Base-by-base conservation (phyloP, 2,329 filamentous ascomycete genomes). In the Fusarium begoniae region DNA sequence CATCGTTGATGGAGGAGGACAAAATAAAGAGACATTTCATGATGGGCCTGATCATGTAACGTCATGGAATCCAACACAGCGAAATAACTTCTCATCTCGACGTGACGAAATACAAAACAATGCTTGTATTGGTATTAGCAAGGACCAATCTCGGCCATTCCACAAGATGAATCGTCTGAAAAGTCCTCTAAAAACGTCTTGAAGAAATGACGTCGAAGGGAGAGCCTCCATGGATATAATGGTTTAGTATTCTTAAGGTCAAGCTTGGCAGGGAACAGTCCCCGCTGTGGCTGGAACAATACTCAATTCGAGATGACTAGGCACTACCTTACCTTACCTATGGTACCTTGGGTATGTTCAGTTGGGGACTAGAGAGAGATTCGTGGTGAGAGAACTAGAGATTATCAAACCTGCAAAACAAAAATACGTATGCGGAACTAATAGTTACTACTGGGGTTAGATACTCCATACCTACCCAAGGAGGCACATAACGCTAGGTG, bases 11-110 rank as follows among this genome's bases (percentile, higher is more conserved):
- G 48, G n/a, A 40, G 63, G 32, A 48, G 48, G 50, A 60, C 54
- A 47, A 58, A 70, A 70, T 70, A 53, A 66, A 54, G 41, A 48
- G 47, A 40, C 53, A 70, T 70, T 70, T 70, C 45, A 70, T 59
- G 53, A 70, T 50, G 28, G n/a, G 17, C 4, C 37, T 35, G 37
- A 26, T 37, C 17, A 20, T 28, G 28, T n/a, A 45, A 20, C 13
- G n/a, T 30, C 20, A 22, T 22, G 54, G 48, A 41, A 20, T 17
- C 15, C 8, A 14, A 14, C 30, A 15, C 26, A 24, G 17, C 40
- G 53, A 56, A 17, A 37, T 50, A 17, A 3, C 1, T 30, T 26
- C 54, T 51, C 47, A 45, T n/a, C 24, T 51, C 48, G 59, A 41
- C 28, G 22, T 24, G 32, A 8, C 22, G n/a, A 15, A 28, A 35